Percentiles rank a stretch among this genome's conserved stretches.
Conservation (phyloP, 306 rosid species). For the Begonia masoniana region DNA sequence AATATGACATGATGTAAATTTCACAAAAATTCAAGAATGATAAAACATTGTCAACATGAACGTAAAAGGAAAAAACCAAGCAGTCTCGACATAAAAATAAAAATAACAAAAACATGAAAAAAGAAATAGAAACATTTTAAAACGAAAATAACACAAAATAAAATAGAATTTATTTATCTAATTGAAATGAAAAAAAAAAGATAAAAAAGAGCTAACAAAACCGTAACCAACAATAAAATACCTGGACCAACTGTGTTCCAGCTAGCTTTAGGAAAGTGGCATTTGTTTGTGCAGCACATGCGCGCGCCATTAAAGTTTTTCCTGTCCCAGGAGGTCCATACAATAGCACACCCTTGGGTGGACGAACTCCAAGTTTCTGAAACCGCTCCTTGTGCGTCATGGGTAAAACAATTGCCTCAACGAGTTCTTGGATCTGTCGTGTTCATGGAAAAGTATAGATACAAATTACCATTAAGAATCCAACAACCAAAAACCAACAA, state of each 20-base stretch:
- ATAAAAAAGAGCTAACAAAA: not conserved
- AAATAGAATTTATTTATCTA: too few relatives aligned
- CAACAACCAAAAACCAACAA: not conserved
- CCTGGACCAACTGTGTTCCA: slow-evolving; percentile 98
- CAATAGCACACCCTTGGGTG: slow-evolving; percentile 93
- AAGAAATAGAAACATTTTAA: too few relatives aligned
- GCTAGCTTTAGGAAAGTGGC: slow-evolving; percentile 92
- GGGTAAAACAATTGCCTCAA: slow-evolving; percentile 94
- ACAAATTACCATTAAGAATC: not conserved
- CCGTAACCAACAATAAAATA: slow-evolving; percentile 7
- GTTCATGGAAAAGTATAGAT: not conserved
- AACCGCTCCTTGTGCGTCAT: slow-evolving; percentile 95
- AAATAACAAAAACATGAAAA: too few relatives aligned
- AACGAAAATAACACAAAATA: too few relatives aligned
- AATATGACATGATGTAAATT: too few relatives aligned
- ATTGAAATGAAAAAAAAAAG: not conserved
- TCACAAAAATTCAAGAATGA: too few relatives aligned
- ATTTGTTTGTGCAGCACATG: slow-evolving; percentile 96
- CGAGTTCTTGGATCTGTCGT: slow-evolving; percentile 83
- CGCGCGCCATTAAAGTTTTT: slow-evolving; percentile 97
- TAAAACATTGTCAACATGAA: too few relatives aligned
- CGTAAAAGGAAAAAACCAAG: too few relatives aligned
- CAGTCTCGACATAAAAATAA: too few relatives aligned
- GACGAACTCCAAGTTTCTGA: slow-evolving; percentile 88
- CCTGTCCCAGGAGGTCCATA: slow-evolving; percentile 99